Base-by-base conservation (phyloP, 2,329 filamentous ascomycete species). In the Colletotrichum destructivum region DNA sequence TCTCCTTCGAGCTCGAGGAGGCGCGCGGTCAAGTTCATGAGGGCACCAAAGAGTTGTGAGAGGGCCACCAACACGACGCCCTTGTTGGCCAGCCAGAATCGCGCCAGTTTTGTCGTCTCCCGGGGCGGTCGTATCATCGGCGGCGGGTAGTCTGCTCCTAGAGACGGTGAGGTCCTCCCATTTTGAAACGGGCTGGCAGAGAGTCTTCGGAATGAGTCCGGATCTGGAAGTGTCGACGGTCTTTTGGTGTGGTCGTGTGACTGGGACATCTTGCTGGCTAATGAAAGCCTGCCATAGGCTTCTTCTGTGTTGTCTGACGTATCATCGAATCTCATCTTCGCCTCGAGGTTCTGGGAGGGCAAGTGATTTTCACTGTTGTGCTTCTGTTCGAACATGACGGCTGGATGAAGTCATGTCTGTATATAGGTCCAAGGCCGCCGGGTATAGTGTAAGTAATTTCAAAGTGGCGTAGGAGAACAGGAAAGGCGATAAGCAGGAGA, bases 11-110 rank as follows among this genome's bases (percentile, higher is more conserved):
- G 86, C 79, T 97, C 94, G 49, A 98, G 84, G 13, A 96, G 81
- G 23, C 94, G 88, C 0, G 94, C 93, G 51, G 91, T 90, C 12
- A 97, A 89, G 79, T 96, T 97, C 95, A 98, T 98, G 63, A 93
- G 82, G 0, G 92, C 91, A 2, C 92, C 94, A 76, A 98, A 98
- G 46, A 96, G 84, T 81, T 97, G 94, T 0, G 94, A 89, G 2
- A 92, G 73, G 21, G 95, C 84, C 54, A 98, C 93, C 55, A 95
- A 85, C 26, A 92, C 84, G 23, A 95, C 87, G 2, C 93, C 93
- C 75, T 92, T 91, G 77, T 96, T 95, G 65, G 85, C 62, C 83
- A 5, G 81, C 74, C 92, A 92, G 94, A 74, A 89, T 82, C 26
- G 71, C 73, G 26, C 38, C 74, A 35, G 72, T 74, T 46, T 59